Evolutionary conservation across 179 eudicot species (phyloP), one percentile per base, ranked within the genome.

Genomic region (Camellia oleifera): DNA sequence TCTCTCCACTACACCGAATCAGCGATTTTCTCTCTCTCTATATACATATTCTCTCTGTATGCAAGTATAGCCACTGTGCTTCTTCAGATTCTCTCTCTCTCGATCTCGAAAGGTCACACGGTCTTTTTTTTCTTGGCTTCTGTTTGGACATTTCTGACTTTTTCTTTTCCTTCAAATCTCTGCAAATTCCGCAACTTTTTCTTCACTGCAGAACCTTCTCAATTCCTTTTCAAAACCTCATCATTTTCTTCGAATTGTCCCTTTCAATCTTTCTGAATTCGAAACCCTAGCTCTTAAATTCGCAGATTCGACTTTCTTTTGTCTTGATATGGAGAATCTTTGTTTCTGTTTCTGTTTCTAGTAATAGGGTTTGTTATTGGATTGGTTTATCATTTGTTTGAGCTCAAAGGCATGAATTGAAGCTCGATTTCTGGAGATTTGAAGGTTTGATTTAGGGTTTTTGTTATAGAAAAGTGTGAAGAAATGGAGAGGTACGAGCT

Each of bases 401-500:
- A 69, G 66, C 58, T 64, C 48, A 4, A n/a, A 53, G 78, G 77
- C 5, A 65, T 72, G 81, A 81, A 81, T 72, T 77, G 84, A 78
- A 71, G 74, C 74, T 71, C 63, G 66, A 56, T 72, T 77, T 20
- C 3, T 13, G 17, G 14, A 40, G 23, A 0, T 13, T 10, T 5
- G 17, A 32, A 44, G 67, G 20, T 53, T 32, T 42, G 9, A 77
- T 4, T 12, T 77, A 40, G 54, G 69, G 69, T 42, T 57, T 63
- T 45, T 17, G 17, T 64, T 45, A 1, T 72, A 13, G 11, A 20
- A 45, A 45, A 14, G 11, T 12, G 45, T 14, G n/a, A 3, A 68
- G 79, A 74, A 14, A 87, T 87, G 89, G 87, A 84, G n/a, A 87
- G 84, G 76, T 87, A 87, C 76, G 89, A 87, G 82, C 82, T 84